These are phyloP conservation scores for Begonia masoniana DNA, from an alignment of 306 rosid species.

Conservation along the genomic window DNA sequence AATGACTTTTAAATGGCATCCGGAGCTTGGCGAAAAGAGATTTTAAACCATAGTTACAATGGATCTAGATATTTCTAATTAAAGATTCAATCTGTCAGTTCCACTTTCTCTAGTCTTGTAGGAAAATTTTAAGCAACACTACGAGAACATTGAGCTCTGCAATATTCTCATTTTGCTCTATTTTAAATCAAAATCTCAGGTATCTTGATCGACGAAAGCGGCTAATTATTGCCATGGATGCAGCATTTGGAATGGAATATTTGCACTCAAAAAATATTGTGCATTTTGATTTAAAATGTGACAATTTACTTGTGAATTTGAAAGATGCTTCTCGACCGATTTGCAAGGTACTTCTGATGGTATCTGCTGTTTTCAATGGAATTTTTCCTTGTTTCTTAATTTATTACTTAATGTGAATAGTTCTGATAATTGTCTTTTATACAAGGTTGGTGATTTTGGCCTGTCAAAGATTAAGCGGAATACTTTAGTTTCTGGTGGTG, in stretches of 20 bases:
- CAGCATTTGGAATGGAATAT: constrained; percentile 95
- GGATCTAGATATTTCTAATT: neutral
- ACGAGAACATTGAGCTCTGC: too few species aligned
- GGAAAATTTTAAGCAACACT: too few species aligned
- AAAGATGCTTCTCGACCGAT: constrained; percentile 78
- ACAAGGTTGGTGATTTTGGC: constrained; percentile 86
- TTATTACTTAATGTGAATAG: neutral
- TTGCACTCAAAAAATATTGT: constrained; percentile 77
- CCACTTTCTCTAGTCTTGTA: too few species aligned
- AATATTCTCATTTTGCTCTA: constrained; percentile 1
- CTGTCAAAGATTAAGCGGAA: constrained; percentile 75
- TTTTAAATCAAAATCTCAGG: constrained; percentile 30
- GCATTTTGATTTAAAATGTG: constrained; percentile 88
- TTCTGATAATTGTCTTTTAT: constrained; percentile 5
- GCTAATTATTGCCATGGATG: constrained; percentile 84
- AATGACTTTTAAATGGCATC: too few species aligned
- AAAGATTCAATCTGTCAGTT: neutral
- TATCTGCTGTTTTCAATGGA: neutral
- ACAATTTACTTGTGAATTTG: constrained; percentile 78
- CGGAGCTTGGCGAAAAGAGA: too few species aligned
- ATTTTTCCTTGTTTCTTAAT: too few species aligned
- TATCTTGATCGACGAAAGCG: constrained; percentile 80
- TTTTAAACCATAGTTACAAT: neutral
- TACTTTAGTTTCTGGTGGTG: constrained; percentile 86
- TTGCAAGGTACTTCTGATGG: constrained; percentile 49